Evolutionary conservation across 2,329 filamentous ascomycete species (phyloP).

Genomic region (Calycina herbarum): DNA sequence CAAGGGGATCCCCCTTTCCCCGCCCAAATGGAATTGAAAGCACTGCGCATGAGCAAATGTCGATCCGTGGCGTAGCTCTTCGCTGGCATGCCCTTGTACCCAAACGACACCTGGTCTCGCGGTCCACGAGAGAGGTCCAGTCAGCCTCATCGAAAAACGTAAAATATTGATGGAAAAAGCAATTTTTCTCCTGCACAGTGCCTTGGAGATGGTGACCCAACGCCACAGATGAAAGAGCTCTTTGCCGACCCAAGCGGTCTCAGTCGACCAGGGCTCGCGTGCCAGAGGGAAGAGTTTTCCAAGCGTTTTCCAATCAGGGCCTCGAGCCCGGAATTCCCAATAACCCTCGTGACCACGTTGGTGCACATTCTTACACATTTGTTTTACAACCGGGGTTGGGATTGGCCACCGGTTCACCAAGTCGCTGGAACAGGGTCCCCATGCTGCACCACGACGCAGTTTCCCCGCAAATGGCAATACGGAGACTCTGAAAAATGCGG

Average conservation of each 20-base stretch:
- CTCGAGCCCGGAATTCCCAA: constrained; percentile 5
- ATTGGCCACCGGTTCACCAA: constrained; percentile 15
- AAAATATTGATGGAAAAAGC: constrained; percentile 28
- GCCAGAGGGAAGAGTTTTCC: neutral
- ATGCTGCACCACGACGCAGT: neutral
- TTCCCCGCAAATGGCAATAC: constrained; percentile 17
- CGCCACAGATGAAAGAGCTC: neutral
- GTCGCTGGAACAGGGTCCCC: neutral
- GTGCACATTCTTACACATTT: constrained; percentile 7
- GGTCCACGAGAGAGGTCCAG: constrained; percentile 12
- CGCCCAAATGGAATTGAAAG: neutral
- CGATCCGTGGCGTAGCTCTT: constrained; percentile 12
- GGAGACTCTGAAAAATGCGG: constrained; percentile 10
- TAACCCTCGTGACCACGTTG: constrained; percentile 9
- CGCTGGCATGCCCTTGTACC: constrained; percentile 8
- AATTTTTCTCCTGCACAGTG: constrained; percentile 20
- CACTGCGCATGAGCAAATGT: constrained; percentile 8
- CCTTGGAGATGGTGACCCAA: constrained; percentile 16
- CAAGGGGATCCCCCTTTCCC: no score
- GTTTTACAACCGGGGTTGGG: constrained; percentile 3
- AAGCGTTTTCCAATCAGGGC: constrained; percentile 11
- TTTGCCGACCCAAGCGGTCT: constrained; percentile 7
- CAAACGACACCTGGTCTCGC: neutral
- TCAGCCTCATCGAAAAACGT: constrained; percentile 30
- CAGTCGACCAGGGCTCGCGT: neutral